Base-by-base conservation (phyloP, 805 yeast genomes). In the Lipomyces yamanashiensis region DNA sequence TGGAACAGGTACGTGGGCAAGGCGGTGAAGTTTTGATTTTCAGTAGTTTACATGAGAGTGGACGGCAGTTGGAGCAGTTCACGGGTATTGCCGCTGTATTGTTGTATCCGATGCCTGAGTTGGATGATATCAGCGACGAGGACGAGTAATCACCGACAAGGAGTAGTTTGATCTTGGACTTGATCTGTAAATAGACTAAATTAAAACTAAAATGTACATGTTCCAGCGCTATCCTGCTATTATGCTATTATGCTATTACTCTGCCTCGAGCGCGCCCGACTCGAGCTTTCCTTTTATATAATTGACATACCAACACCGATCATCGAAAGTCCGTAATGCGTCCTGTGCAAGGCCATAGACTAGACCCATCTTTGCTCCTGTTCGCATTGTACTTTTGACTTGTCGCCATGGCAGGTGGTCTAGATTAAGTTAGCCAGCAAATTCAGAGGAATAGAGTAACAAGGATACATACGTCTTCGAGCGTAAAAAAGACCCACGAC, bases 81-180 rank as follows among this genome's bases (percentile, higher is more conserved):
- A 90, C 97, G 0, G 99, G 98, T 59, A 84, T 92, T 36, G 99
- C 98, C 0, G 95, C 90, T 60, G 82, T 93, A 44, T 79, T 92
- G 67, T 87, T 86, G 66, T 95, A 88, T 73, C 96, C 98, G 0
- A 77, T 92, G 4, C 90, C 89, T 0, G 80, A 78, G 50, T 62
- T 78, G 19, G 96, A 90, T 55, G 82, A 86, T 62, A 83, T 88
- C 45, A 96, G 88, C 50, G 88, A 84, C 47, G 84, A 78, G 17
- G 81, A 80, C 5, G 84, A 80, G 12, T 50, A 41, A 9, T 13
- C 5, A 41, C 21, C 41, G 19, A n/a, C n/a, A n/a, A n/a, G n/a
- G n/a, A n/a, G n/a, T n/a, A n/a, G n/a, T n/a, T n/a, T 36, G n/a
- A 51, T 36, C 13, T 33, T 33, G 37, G 17, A n/a, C 13, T 17